Evolutionary conservation across 495 filamentous ascomycete genomes (phyloP), one percentile per base, ranked within the genome.

Genomic region (Penicillium pulvis): DNA sequence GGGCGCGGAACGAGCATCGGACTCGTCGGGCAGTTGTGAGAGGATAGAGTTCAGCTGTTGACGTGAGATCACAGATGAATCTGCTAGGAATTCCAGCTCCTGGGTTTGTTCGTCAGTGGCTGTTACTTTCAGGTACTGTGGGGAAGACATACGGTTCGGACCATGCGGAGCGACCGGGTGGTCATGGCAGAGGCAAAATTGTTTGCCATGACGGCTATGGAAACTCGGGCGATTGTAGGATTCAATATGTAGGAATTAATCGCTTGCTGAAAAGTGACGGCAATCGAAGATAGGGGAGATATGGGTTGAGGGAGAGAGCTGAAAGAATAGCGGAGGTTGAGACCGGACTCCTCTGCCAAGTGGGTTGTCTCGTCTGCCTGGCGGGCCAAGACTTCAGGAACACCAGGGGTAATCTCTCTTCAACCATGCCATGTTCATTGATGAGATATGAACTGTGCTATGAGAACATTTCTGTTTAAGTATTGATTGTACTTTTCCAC

Each of bases 1-100:
- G 50, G 67, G 60, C 51, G 72, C 62, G 61, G 75, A 46, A 57
- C 77, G 51, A 71, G 66, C 20, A 70, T 71, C 56, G 75, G 63
- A 57, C 72, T 90, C 86, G 61, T 78, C 68, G 20, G 91, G 93
- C 14, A 98, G 84, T 64, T 90, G 83, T 57, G 79, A 70, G 56
- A 89, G 78, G 68, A 97, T 89, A 16, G 80, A 79, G 52, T 87
- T 82, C 61, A 90, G 89, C 65, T 87, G 84, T 47, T 84, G 73
- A 58, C 87, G 82, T 56, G 81, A 85, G 67, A 98, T 87, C 58
- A 91, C 78, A 49, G 85, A 82, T 56, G 87, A 80, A 66, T 97
- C 92, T 58, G 87, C 82, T 54, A 98, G 89, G 60, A 87, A 88
- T 68, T 97, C 93, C 54, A 98, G 91, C 74, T 98, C 94, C 93